Conservation (phyloP, 2,329 filamentous ascomycete species). For the Endocalyx cinctus region DNA sequence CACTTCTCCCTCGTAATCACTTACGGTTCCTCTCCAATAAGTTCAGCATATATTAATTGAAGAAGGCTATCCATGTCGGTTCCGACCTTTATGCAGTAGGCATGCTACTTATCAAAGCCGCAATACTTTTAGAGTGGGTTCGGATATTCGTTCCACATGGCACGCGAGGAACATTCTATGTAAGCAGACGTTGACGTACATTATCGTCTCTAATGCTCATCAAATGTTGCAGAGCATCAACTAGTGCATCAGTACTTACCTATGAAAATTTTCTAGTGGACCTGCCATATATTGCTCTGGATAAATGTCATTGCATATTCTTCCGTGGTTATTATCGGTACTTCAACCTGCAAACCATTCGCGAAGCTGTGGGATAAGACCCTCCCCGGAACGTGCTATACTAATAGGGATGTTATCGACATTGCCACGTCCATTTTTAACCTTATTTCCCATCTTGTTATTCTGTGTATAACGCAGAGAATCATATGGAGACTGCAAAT, state of each 20-base stretch:
- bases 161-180: conserved; percentile 7
- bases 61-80: conserved; percentile 4
- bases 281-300: conserved; percentile 1
- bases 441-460: conserved; percentile 7
- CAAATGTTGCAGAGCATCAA: not conserved
- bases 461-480: conserved; percentile 9
- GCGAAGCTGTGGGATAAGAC: conserved; percentile 7
- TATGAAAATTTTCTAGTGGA: conserved; percentile 4
- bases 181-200: not conserved
- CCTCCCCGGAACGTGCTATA: conserved; percentile 4
- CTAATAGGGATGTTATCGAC: conserved; percentile 2
- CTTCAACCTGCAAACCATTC: conserved; percentile 6
- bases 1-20: no score
- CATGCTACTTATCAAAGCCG: conserved; percentile 8
- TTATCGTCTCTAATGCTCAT: no score
- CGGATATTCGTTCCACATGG: conserved; percentile 8
- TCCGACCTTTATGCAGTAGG: conserved; percentile 4
- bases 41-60: no score
- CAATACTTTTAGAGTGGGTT: conserved; percentile 12
- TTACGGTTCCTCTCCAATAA: no score
- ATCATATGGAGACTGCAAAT: conserved; percentile 13
- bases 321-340: conserved; percentile 1
- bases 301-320: conserved; percentile 3
- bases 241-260: not conserved
- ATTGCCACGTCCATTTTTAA: conserved; percentile 5